Evolutionary conservation across 1,139 yeast species (phyloP), one percentile per base, ranked within the genome.

Genomic region (Candida sp.): DNA sequence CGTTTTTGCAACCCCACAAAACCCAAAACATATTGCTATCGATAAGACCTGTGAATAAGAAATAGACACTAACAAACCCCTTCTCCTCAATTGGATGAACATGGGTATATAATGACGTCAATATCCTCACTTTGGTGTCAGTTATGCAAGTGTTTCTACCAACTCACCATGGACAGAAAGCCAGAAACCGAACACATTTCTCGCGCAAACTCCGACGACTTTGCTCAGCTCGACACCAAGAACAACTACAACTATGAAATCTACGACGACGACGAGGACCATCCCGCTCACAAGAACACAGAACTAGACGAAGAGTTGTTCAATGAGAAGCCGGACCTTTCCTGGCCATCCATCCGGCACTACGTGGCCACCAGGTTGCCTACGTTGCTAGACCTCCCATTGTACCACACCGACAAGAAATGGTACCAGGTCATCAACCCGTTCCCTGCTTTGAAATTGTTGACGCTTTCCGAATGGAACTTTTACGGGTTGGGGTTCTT

Each of bases 401-500:
- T 57, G 8, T 47, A 47, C 27, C 57, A 48, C 32, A 46, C 44
- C 45, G 54, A 53, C 4, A 47, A 49, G 41, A 53, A 45, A 42
- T 54, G 58, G 52, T 60, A 59, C 55, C 50, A 62, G 44, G 56
- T 67, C 5, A 54, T 72, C 33, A 72, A 73, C 51, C 79, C 79
- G 2, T 56, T 72, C 31, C 65, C 68, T 2, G 70, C 68, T 11
- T 63, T 73, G 33, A 61, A 51, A 33, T 67, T 63, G 52, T 62
- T 73, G 59, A 61, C 61, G 5, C 54, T 59, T 54, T 51, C 62
- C 62, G 72, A 68, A 49, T 73, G 92, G 90, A 73, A 81, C 49
- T 83, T 85, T 65, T 85, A 87, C 62, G 53, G 75, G 30, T 74
- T 85, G 44, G 92, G 91, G 3, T 84, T 85, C 59, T 63, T 77